These are phyloP conservation scores for Myriosclerotinia duriaeana DNA, from an alignment of 2,329 filamentous ascomycete species.

Conservation along the genomic window DNA sequence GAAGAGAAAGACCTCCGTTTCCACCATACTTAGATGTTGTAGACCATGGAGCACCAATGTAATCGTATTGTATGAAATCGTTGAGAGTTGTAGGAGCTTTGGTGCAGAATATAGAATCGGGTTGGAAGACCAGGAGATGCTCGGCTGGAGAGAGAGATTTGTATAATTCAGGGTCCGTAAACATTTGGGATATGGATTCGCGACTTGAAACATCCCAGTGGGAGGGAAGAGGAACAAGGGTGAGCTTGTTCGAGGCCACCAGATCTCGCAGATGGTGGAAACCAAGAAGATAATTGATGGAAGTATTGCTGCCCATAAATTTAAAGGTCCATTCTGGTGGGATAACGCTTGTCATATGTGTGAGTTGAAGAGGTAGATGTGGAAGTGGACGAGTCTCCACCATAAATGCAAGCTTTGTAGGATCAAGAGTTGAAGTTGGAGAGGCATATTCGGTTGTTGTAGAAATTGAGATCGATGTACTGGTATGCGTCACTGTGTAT, in stretches of 20 bases:
- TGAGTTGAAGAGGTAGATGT: conserved; percentile 52
- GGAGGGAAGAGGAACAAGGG: conserved; percentile 18
- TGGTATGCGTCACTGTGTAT: conserved; percentile 7
- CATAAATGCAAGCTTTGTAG: conserved; percentile 50
- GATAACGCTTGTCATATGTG: conserved; percentile 57
- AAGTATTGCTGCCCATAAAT: conserved; percentile 50
- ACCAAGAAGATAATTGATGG: conserved; percentile 46
- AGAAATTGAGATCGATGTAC: not conserved
- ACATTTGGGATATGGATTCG: conserved; percentile 54
- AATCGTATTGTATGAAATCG: conserved; percentile 41
- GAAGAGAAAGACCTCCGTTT: conserved; percentile 55
- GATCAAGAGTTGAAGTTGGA: conserved; percentile 34
- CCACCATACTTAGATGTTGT: conserved; percentile 46
- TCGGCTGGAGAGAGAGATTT: conserved; percentile 50
- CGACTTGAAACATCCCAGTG: conserved; percentile 39
- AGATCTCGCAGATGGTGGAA: conserved; percentile 46
- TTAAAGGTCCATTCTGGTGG: conserved; percentile 58
- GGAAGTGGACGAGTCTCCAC: conserved; percentile 53
- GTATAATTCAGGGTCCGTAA: conserved; percentile 55
- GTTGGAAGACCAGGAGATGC: conserved; percentile 57
- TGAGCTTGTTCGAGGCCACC: conserved; percentile 18
- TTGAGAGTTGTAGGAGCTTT: conserved; percentile 47
- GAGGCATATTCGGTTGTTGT: conserved; percentile 21
- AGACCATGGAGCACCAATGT: conserved; percentile 45
- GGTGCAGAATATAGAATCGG: conserved; percentile 57